A percentile compares a stretch with the other conserved stretches of the same genome.
These are phyloP conservation scores for Fusarium sp. DNA, from an alignment of 2,329 filamentous ascomycete genomes.

Conservation along the genomic window DNA sequence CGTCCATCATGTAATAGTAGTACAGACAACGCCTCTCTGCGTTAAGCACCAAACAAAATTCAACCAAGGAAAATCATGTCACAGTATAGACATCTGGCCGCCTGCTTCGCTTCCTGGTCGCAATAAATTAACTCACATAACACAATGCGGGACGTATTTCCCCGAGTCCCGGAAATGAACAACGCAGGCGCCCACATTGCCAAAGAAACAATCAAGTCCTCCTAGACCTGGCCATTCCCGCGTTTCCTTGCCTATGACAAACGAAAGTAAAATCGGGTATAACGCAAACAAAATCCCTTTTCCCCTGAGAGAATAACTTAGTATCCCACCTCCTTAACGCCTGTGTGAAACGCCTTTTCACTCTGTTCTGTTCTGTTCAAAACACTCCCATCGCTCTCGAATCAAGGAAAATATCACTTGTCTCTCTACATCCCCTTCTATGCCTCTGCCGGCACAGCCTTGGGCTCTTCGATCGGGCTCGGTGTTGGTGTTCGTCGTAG, in stretches of 20 bases:
- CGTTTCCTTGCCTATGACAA: conserved; percentile 36
- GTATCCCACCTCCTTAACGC: conserved; percentile 31
- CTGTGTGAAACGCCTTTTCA: conserved; percentile 32
- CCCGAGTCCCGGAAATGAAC: conserved; percentile 31
- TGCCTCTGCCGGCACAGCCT: conserved; percentile 33
- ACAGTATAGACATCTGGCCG: conserved; percentile 25
- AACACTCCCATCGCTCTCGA: conserved; percentile 16
- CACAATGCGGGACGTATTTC: conserved; percentile 32
- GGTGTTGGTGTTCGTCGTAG: conserved; percentile 54
- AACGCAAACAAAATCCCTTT: conserved; percentile 45
- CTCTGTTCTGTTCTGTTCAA: conserved; percentile 3
- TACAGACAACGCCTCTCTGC: conserved; percentile 24
- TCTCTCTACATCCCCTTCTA: conserved; percentile 17
- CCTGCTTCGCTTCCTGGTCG: conserved; percentile 17
- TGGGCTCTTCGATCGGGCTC: conserved; percentile 36
- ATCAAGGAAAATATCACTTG: neutral
- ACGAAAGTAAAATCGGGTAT: conserved; percentile 49
- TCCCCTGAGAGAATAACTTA: conserved; percentile 24
- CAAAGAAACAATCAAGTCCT: conserved; percentile 31
- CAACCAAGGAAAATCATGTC: conserved; percentile 19
- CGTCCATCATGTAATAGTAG: conserved; percentile 36
- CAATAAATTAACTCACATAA: conserved; percentile 37
- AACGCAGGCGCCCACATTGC: conserved; percentile 32
- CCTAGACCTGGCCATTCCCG: conserved; percentile 20
- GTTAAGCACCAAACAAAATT: conserved; percentile 21